A percentile compares a stretch with the other conserved stretches of the same genome.
Evolutionary conservation across 768 basidiomycete species (phyloP).

Genomic region (Boletus reticulatus): DNA sequence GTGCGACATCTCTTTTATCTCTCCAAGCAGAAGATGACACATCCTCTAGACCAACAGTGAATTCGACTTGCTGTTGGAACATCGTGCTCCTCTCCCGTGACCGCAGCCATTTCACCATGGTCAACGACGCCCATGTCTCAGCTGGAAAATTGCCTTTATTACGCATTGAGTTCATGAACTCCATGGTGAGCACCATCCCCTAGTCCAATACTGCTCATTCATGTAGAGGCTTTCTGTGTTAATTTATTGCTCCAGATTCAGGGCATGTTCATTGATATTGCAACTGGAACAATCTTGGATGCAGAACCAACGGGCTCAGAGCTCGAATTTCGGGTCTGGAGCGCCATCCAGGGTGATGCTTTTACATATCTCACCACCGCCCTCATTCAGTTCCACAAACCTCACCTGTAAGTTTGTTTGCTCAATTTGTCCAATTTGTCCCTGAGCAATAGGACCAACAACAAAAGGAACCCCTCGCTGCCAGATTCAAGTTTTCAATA

Average conservation of each 20-base stretch:
- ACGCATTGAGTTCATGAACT: conserved; percentile 30
- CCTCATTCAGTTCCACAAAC: conserved; percentile 55
- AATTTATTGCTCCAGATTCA: too few relatives aligned
- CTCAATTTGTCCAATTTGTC: conserved; percentile 37
- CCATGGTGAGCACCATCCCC: too few relatives aligned
- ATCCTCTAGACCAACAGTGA: conserved; percentile 22
- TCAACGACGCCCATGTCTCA: conserved; percentile 38
- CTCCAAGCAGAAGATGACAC: too few relatives aligned
- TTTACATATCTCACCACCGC: conserved; percentile 69
- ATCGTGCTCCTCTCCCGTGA: conserved; percentile 30
- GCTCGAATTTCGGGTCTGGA: conserved; percentile 78
- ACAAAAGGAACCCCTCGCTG: conserved; percentile 37
- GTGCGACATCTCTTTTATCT: not conserved
- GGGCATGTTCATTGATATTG: too few relatives aligned
- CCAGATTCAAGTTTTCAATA: too few relatives aligned
- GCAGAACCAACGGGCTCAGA: conserved; percentile 45
- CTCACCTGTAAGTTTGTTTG: conserved; percentile 37
- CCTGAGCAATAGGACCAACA: conserved; percentile 37
- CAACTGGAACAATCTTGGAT: conserved; percentile 45
- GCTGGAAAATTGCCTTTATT: conserved; percentile 25
- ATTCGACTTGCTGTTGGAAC: conserved; percentile 31
- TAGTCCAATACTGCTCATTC: too few relatives aligned
- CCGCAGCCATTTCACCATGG: conserved; percentile 35
- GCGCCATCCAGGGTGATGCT: conserved; percentile 78
- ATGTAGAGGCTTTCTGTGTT: too few relatives aligned